A percentile compares a stretch with the other conserved stretches of the same genome.
Evolutionary conservation across 2,329 filamentous ascomycete species (phyloP).

Genomic region (Elsinoe ampelina): DNA sequence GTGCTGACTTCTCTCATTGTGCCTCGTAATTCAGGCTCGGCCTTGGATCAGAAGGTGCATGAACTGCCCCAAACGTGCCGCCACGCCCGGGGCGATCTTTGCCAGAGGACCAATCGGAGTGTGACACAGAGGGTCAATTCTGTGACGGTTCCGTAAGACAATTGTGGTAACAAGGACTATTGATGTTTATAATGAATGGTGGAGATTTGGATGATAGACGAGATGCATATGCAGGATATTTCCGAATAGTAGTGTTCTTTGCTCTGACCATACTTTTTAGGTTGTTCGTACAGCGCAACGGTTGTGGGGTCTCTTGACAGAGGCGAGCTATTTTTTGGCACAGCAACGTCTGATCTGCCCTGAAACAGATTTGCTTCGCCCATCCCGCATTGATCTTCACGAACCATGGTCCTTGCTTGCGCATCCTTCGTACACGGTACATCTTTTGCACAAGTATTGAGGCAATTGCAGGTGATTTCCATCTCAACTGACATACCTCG

Average conservation of each 20-base stretch:
- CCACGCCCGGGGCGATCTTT: constrained; percentile 7
- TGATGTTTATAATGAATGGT: constrained; percentile 3
- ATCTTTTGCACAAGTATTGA: background rate
- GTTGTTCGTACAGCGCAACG: constrained; percentile 7
- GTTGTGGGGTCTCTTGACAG: background rate
- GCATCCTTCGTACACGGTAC: background rate
- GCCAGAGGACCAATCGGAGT: background rate
- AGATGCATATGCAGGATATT: background rate
- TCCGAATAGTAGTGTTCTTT: background rate
- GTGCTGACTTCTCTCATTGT: constrained; percentile 13
- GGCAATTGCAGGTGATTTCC: background rate
- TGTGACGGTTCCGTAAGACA: background rate
- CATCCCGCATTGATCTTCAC: constrained; percentile 10
- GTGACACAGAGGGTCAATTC: background rate
- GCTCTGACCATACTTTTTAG: background rate
- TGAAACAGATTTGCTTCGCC: constrained; percentile 6
- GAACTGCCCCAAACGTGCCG: constrained; percentile 9
- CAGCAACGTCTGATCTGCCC: constrained; percentile 2
- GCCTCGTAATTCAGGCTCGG: background rate
- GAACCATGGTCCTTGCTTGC: constrained; percentile 6
- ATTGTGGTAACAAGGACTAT: background rate
- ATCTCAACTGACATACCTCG: background rate
- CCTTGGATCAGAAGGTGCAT: background rate
- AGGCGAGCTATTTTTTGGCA: constrained; percentile 6
- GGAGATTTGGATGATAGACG: background rate